Percentiles rank a stretch among this genome's conserved stretches.
Evolutionary conservation across 2,329 filamentous ascomycete genomes (phyloP).

Genomic region (Trichoderma hamatum): DNA sequence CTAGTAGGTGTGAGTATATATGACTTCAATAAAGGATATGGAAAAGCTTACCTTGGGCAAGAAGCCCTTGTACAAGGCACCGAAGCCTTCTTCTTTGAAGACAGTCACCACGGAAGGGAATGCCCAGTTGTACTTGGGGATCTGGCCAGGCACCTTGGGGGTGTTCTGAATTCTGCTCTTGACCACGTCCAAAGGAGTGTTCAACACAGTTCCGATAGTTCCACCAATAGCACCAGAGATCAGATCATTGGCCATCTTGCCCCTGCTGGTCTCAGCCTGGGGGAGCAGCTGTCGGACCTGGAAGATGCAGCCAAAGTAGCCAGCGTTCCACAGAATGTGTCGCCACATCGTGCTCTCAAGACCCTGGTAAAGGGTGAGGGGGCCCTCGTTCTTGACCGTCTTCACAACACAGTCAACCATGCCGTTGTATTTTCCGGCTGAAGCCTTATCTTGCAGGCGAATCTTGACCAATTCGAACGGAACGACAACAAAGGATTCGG

Average conservation of each 20-base stretch:
- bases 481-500: constrained; percentile 94
- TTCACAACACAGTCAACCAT: constrained; percentile 79
- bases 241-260: constrained; percentile 84
- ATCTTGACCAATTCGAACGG: constrained; percentile 99
- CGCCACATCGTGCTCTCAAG: constrained; percentile 97
- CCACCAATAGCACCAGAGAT: constrained; percentile 86
- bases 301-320: constrained; percentile 98
- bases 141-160: constrained; percentile 74
- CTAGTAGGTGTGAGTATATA: constrained; percentile 32
- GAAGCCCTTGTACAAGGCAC: constrained; percentile 96
- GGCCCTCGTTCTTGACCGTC: constrained; percentile 81
- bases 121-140: constrained; percentile 99
- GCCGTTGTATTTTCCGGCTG: constrained; percentile 83
- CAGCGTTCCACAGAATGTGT: constrained; percentile 86
- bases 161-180: constrained; percentile 98
- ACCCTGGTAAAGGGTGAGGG: constrained; percentile 91
- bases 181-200: constrained; percentile 96
- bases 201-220: constrained; percentile 84
- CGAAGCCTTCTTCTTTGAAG: constrained; percentile 89
- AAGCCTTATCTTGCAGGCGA: constrained; percentile 91
- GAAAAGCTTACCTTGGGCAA: constrained; percentile 78
- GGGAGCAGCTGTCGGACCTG: constrained; percentile 88
- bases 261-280: constrained; percentile 74
- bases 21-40: neutral
- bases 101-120: constrained; percentile 85